Base-by-base conservation (phyloP, 495 filamentous ascomycete species). In the Durotheca rogersii region DNA sequence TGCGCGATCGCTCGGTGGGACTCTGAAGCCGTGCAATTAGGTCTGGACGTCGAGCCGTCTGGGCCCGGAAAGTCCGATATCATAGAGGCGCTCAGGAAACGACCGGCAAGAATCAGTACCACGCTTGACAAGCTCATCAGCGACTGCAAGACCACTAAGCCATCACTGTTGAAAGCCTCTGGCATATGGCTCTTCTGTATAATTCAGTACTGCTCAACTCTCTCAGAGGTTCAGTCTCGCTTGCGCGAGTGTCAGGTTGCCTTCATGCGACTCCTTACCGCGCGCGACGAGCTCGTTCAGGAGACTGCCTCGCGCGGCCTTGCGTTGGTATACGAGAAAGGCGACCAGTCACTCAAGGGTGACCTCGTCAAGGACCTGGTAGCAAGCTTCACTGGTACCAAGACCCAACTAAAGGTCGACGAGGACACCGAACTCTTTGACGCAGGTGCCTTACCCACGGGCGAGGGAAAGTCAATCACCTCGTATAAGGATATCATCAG, bases 401-500 rank as follows among this genome's bases (percentile, higher is more conserved):
- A 79, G 2, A 73, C 87, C 3, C 81, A 83, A 54, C 75, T 95
- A 21, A 91, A 84, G 58, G 87, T 98, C 4, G 86, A 86, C 16
- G 82, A 84, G 18, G 87, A 96, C 35, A 97, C 93, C 0, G 85
- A 96, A 66, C 72, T 98, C 4, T 97, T 97, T 64, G 93, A 96
- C 51, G 84, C 88, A n/a, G 93, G 93, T 9, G 86, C 89, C 4
- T 73, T 98, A 5, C 90, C 90, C 1, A 97, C 91, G 1, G 89
- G 90, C 5, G 90, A 95, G 41, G 89, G 89, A 10, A 85, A 85
- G 51, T 91, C 87, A 0, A 77, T 97, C 58, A 94, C 86, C 10
- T 96, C 92, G 0, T 98, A 98, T 71, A 94, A 89, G 62, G 87
- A 96, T 58, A 96, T 98, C 41, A 87, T 98, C 75, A 91, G 78